Conservation (phyloP, 176 grass and related monocot species). For the Oryza longistaminata region DNA sequence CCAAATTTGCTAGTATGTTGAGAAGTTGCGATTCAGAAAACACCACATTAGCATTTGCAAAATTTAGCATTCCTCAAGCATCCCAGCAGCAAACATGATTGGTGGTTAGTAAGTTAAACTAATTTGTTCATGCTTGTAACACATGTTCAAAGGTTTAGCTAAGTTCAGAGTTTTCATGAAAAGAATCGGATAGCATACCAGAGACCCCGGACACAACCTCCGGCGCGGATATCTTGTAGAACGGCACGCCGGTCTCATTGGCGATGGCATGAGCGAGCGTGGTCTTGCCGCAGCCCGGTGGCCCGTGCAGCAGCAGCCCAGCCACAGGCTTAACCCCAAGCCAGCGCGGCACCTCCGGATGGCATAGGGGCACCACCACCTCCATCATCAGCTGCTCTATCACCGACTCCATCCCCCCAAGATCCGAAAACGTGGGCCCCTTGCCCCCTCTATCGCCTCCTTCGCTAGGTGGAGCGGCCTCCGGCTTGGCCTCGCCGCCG, state of each 20-base stretch:
- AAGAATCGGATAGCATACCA: constrained; percentile 37
- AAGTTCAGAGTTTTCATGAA: neutral
- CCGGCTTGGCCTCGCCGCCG: constrained; percentile 36
- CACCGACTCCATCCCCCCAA: constrained; percentile 68
- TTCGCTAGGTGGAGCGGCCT: neutral
- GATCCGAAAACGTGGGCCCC: constrained; percentile 61
- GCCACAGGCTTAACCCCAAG: constrained; percentile 80
- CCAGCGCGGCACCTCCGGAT: constrained; percentile 61
- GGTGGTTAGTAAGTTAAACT: neutral
- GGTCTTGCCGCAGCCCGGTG: constrained; percentile 88
- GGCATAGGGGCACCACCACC: constrained; percentile 79
- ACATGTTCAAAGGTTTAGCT: neutral
- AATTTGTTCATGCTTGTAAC: neutral
- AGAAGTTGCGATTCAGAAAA: neutral
- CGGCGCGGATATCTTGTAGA: constrained; percentile 90
- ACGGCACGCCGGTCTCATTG: constrained; percentile 82
- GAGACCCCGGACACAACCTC: constrained; percentile 89
- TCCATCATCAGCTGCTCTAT: constrained; percentile 91
- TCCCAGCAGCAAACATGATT: neutral
- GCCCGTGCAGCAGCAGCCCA: constrained; percentile 76
- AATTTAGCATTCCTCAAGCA: neutral
- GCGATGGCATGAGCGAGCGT: constrained; percentile 85
- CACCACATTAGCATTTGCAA: neutral
- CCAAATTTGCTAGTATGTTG: neutral
- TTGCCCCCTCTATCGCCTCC: constrained; percentile 23